Evolutionary conservation across 2,329 filamentous ascomycete genomes (phyloP).

Genomic region (Apiospora aurea): DNA sequence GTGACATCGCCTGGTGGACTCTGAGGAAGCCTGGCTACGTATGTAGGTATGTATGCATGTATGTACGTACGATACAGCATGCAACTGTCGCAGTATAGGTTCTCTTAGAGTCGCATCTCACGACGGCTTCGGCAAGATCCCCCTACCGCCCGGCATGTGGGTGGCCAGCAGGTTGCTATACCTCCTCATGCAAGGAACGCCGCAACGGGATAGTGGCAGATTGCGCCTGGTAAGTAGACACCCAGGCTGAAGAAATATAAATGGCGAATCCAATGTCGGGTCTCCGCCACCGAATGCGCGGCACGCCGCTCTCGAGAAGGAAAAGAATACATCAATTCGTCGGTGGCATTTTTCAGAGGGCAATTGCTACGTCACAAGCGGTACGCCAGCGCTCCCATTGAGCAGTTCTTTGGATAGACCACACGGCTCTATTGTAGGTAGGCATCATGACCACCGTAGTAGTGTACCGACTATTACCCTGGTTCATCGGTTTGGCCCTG

Average conservation of each 20-base stretch:
- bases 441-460: neutral
- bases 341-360: neutral
- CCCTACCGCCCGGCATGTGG: neutral
- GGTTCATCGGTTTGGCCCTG: constrained; percentile 9
- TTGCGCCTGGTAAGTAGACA: neutral
- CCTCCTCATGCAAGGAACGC: constrained; percentile 2
- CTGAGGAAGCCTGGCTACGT: neutral
- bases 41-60: neutral
- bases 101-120: neutral
- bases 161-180: neutral
- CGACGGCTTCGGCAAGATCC: neutral
- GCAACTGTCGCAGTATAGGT: neutral
- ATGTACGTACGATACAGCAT: neutral
- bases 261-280: neutral
- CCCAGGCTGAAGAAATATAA: neutral
- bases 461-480: neutral
- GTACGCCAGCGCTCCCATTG: neutral
- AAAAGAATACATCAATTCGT: neutral
- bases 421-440: neutral
- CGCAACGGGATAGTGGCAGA: neutral
- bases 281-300: neutral
- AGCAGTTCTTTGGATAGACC: neutral
- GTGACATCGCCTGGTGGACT: constrained; percentile 12
- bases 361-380: neutral
- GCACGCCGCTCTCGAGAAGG: neutral